Base-by-base conservation (phyloP, 2,329 filamentous ascomycete genomes). In the Podosphaera xanthii region DNA sequence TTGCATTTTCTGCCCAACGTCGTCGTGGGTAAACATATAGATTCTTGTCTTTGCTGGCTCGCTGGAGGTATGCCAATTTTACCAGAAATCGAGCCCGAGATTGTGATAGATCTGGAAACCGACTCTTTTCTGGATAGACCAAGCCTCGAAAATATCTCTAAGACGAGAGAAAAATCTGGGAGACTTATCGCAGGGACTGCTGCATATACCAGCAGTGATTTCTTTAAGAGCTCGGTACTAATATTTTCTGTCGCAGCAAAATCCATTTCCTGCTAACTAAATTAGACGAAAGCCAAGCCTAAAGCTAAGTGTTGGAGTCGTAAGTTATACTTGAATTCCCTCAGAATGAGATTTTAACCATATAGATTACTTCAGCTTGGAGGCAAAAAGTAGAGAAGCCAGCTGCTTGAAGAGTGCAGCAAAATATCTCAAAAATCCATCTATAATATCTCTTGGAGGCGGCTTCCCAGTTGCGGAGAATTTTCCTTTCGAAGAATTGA, bases 401-500 rank as follows among this genome's bases (percentile, higher is more conserved):
- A 87, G 79, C 63, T 83, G 83, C n/a, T 75, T 97, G 61, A 97
- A 97, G 72, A 77, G 78, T 61, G 89, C 90, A 4, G 90, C 90
- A 52, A 79, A 78, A 59, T 84, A 83, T 69, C 78, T 97, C 58
- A 85, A 84, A 68, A 87, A 77, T 46, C 87, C 89, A 0, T 89
- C 75, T 68, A 73, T 96, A 61, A 92, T 98, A 68, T 95, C 89
- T 1, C 82, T 98, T 1, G 92, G 92, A 59, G 92, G 92, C 58
- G 92, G 92, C 2, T 75, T 98, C 30, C 92, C 92, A 3, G 90
- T 87, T 12, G 80, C 86, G 61, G 83, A 91, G 69, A 87, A 94
- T 72, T 98, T 98, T 68, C 92, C 92, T n/a, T 83, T 97, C 66
- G 82, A 91, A 64, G 77, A 84, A 63, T 71, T 97, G 57, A 78